phyloP scores from a whole-genome alignment of 2,329 filamentous ascomycete species.

The Truncatella angustata region DNA sequence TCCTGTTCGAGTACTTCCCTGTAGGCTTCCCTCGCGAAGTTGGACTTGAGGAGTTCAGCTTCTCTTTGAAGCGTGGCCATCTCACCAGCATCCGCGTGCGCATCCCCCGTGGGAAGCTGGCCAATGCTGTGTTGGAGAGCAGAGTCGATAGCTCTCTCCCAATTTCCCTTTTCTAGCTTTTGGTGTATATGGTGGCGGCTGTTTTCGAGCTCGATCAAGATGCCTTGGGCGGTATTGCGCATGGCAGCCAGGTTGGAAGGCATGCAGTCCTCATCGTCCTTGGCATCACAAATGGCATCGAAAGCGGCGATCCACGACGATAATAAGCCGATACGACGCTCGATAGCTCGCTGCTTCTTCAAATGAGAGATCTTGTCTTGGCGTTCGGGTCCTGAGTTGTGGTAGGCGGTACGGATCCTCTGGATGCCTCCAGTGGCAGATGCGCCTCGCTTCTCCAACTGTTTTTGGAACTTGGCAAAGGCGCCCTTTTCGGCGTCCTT shows the following conservation, averaged over 20 bases:
- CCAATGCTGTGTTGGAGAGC: constrained; percentile 82
- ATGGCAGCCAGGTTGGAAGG: constrained; percentile 70
- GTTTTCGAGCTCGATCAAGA: constrained; percentile 83
- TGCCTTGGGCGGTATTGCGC: constrained; percentile 84
- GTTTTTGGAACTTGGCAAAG: constrained; percentile 87
- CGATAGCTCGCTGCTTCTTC: constrained; percentile 78
- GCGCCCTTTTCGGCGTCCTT: constrained; percentile 81
- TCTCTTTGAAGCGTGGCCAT: constrained; percentile 73
- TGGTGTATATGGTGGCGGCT: constrained; percentile 91
- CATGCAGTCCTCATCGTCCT: constrained; percentile 66
- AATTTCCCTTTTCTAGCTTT: constrained; percentile 73
- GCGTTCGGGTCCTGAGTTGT: constrained; percentile 74
- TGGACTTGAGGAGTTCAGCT: constrained; percentile 79
- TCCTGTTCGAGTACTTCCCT: constrained; percentile 80
- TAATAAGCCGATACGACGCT: constrained; percentile 81
- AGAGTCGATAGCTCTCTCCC: constrained; percentile 85
- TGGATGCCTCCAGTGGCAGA: constrained; percentile 75
- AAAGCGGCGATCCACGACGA: constrained; percentile 93
- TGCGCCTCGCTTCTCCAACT: constrained; percentile 77
- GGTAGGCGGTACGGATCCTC: constrained; percentile 79
- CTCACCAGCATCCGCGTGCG: constrained; percentile 63
- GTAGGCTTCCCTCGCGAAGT: constrained; percentile 77
- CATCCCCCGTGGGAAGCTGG: constrained; percentile 73
- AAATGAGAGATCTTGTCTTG: constrained; percentile 76
- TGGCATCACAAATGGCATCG: constrained; percentile 72